These are phyloP conservation scores for Pachyrhizus erosus DNA, from an alignment of 306 rosid genomes.

Conservation along the genomic window DNA sequence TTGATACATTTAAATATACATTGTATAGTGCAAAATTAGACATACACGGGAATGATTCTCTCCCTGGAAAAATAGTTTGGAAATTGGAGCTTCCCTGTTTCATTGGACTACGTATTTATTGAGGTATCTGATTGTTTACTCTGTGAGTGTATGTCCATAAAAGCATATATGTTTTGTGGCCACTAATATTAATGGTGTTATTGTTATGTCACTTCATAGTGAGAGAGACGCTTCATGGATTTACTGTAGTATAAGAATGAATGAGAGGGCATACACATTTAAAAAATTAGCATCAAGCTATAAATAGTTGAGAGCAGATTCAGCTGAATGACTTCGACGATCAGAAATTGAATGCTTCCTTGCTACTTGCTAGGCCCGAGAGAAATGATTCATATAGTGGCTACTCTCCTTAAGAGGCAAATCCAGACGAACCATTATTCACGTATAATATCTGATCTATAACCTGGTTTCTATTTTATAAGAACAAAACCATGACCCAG, in stretches of 20 bases:
- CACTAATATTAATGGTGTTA: background rate
- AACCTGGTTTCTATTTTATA: background rate
- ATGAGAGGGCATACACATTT: background rate
- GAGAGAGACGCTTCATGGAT: background rate
- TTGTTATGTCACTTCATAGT: background rate
- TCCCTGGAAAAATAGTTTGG: background rate
- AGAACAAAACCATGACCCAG: background rate
- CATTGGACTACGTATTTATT: background rate
- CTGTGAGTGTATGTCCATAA: background rate
- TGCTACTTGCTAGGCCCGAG: background rate
- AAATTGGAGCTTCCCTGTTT: background rate
- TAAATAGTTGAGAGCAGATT: background rate
- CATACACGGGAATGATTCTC: background rate
- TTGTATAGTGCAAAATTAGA: background rate
- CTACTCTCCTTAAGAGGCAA: background rate
- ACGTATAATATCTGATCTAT: background rate
- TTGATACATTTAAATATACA: constrained; percentile 7
- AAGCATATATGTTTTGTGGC: constrained; percentile 3
- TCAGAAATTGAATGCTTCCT: constrained; percentile 22
- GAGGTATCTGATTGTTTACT: background rate
- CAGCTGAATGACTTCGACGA: background rate
- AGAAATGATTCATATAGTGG: background rate
- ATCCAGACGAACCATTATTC: background rate
- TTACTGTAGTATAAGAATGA: background rate
- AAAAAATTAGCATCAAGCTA: background rate